Evolutionary conservation across 306 rosid genomes (phyloP).

Genomic region (Trichosanthes cucumerina): DNA sequence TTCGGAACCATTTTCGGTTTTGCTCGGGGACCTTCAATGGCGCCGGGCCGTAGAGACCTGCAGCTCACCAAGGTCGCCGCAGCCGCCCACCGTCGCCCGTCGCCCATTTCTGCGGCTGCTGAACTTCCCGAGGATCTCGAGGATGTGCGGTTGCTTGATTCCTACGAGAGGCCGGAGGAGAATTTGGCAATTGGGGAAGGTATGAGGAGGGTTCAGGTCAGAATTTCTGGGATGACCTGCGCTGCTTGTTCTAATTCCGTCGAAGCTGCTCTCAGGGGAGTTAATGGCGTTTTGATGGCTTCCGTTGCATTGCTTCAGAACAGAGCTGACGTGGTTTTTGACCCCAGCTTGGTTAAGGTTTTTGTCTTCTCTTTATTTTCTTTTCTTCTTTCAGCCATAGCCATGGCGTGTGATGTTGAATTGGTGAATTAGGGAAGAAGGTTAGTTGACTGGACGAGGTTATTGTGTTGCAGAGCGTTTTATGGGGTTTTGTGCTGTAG

Average conservation of each 20-base stretch:
- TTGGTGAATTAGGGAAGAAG: background rate
- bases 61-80: slow-evolving; percentile 30
- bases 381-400: background rate
- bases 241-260: slow-evolving; percentile 94
- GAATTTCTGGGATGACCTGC: slow-evolving; percentile 88
- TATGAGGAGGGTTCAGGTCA: slow-evolving; percentile 52
- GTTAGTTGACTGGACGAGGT: background rate
- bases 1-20: background rate
- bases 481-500: background rate
- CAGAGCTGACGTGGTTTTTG: slow-evolving; percentile 74
- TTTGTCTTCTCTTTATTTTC: background rate
- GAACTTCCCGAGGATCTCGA: slow-evolving; percentile 45
- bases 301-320: slow-evolving; percentile 91
- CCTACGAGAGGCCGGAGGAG: slow-evolving; percentile 30
- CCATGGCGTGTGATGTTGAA: background rate
- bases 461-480: background rate
- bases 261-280: slow-evolving; percentile 52
- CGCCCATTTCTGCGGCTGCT: background rate
- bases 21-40: slow-evolving; percentile 19
- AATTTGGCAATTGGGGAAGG: slow-evolving; percentile 19
- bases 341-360: slow-evolving; percentile 65
- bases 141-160: slow-evolving; percentile 68
- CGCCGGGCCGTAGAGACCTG: slow-evolving; percentile 33
- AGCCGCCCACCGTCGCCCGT: background rate
- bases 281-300: slow-evolving; percentile 59